phyloP scores from a whole-genome alignment of 345 rosid genomes.

The Citrus maxima region DNA sequence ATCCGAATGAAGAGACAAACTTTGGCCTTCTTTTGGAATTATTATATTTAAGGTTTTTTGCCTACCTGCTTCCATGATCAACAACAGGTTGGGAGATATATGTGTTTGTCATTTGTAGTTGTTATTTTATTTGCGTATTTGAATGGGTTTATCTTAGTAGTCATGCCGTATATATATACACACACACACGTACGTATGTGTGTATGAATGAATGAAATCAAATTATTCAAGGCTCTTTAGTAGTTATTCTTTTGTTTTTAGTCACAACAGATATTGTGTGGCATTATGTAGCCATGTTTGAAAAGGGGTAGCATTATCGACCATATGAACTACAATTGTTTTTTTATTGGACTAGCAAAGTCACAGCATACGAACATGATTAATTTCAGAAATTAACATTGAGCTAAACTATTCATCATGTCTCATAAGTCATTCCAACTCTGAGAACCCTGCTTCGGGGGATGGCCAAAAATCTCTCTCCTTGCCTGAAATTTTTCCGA shows the following conservation, averaged over 20 bases:
- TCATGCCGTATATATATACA: too few species aligned
- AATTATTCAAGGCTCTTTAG: neutral
- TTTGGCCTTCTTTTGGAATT: slow-evolving; percentile 31
- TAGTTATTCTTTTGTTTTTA: neutral
- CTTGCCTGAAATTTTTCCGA: slow-evolving; percentile 62
- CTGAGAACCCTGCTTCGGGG: slow-evolving; percentile 57
- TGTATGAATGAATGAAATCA: neutral
- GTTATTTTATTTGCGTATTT: slow-evolving; percentile 3
- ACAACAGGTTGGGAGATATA: slow-evolving; percentile 9
- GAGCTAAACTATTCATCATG: slow-evolving; percentile 24
- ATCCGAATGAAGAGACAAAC: slow-evolving; percentile 50
- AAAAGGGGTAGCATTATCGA: neutral
- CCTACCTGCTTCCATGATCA: slow-evolving; percentile 29
- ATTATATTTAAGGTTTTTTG: neutral
- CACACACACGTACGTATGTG: too few species aligned
- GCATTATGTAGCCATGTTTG: neutral
- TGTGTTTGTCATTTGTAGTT: slow-evolving; percentile 31
- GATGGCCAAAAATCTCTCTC: slow-evolving; percentile 50
- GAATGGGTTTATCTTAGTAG: neutral
- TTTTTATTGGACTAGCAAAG: too few species aligned
- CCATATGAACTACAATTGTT: too few species aligned
- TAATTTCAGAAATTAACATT: too few species aligned
- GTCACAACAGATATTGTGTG: neutral
- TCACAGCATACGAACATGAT: too few species aligned
- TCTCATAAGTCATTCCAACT: slow-evolving; percentile 85